Percentiles rank a stretch among this genome's conserved stretches.
These are phyloP conservation scores for Fusarium sp. DNA, from an alignment of 2,329 filamentous ascomycete genomes.

Conservation along the genomic window DNA sequence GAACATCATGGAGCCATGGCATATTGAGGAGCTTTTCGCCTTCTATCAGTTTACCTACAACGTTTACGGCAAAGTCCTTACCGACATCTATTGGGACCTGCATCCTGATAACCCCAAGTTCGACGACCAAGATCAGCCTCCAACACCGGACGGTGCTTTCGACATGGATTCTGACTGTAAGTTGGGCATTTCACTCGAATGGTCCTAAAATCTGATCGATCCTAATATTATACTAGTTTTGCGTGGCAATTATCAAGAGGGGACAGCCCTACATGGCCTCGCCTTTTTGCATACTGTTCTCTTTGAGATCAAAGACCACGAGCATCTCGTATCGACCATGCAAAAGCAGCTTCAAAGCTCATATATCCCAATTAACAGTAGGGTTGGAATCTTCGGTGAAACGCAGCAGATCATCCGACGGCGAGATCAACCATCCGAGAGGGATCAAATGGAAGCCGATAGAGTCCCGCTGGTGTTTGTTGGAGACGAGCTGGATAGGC, in stretches of 20 bases:
- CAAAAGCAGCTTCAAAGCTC: not conserved
- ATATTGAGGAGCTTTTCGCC: not conserved
- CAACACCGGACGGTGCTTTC: not conserved
- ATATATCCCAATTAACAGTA: not conserved
- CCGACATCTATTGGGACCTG: not conserved
- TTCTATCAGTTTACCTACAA: not conserved
- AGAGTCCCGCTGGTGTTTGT: constrained; percentile 1
- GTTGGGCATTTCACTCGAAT: not conserved
- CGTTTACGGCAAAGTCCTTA: not conserved
- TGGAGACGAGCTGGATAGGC: not conserved
- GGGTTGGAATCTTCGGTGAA: not conserved
- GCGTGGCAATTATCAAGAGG: not conserved
- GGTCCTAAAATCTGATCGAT: not conserved
- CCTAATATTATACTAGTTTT: not conserved
- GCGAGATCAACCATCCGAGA: not conserved
- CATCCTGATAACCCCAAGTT: not conserved
- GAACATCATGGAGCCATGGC: not conserved
- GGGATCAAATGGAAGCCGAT: constrained; percentile 1
- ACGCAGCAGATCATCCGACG: not conserved
- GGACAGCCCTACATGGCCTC: not conserved
- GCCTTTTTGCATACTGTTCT: not conserved
- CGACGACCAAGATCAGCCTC: not conserved
- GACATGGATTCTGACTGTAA: not conserved
- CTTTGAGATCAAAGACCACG: not conserved
- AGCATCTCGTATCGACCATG: constrained; percentile 1